Conservation (phyloP, 2,329 filamentous ascomycete species). For the Xylariaceae sp. region DNA sequence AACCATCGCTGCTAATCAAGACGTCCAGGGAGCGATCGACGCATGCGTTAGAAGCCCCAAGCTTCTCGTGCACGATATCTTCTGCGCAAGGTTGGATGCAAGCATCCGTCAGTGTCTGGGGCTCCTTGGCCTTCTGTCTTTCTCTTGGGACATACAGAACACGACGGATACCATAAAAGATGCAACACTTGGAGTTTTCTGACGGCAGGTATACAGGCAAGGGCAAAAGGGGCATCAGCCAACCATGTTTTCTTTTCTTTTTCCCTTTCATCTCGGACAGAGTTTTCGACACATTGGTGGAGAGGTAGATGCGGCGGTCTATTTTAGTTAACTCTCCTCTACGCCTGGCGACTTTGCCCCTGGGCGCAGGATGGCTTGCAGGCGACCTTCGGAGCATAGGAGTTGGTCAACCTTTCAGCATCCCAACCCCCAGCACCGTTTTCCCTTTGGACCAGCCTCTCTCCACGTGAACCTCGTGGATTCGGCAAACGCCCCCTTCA, state of each 20-base stretch:
- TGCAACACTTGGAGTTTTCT: conserved; percentile 28
- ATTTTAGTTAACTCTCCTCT: conserved; percentile 1
- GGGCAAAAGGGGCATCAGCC: conserved; percentile 29
- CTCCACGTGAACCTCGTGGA: conserved; percentile 18
- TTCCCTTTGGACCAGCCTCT: conserved; percentile 22
- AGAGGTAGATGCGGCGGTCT: conserved; percentile 1
- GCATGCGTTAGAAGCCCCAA: conserved; percentile 11
- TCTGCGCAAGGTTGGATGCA: conserved; percentile 13
- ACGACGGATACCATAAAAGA: conserved; percentile 27
- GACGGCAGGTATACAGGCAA: conserved; percentile 31
- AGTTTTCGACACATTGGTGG: conserved; percentile 12
- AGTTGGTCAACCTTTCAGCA: conserved; percentile 11
- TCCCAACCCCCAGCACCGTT: conserved; percentile 10
- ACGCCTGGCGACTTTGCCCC: not conserved
- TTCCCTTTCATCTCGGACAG: conserved; percentile 19
- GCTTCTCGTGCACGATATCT: conserved; percentile 2
- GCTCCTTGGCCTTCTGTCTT: conserved; percentile 21
- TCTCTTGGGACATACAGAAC: conserved; percentile 22
- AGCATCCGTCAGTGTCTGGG: conserved; percentile 13
- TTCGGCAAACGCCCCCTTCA: conserved; percentile 25
- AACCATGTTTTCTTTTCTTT: conserved; percentile 22
- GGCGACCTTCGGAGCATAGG: not conserved
- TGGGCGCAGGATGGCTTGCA: not conserved
- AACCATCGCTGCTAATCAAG: conserved; percentile 19
- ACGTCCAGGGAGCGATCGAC: conserved; percentile 20